Percentiles rank a stretch among this genome's conserved stretches.
Evolutionary conservation across 2,329 filamentous ascomycete genomes (phyloP).

Genomic region (Polychaeton citri): DNA sequence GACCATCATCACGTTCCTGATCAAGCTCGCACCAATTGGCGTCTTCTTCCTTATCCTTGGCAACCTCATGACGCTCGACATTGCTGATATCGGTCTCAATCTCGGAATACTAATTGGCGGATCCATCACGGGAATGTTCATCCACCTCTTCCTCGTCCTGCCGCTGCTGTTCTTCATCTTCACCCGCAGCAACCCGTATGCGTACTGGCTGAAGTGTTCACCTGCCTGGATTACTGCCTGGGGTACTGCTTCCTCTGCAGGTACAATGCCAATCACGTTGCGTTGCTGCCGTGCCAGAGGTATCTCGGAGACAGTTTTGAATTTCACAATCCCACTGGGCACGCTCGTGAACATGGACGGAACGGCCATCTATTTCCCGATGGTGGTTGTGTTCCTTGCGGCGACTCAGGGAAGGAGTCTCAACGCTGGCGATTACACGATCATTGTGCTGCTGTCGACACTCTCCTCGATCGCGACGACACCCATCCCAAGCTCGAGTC

Average conservation of each 20-base stretch:
- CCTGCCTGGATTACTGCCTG: slow-evolving; percentile 43
- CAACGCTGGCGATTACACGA: slow-evolving; percentile 33
- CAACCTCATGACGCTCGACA: slow-evolving; percentile 38
- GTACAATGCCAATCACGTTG: slow-evolving; percentile 39
- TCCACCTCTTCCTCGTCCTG: slow-evolving; percentile 35
- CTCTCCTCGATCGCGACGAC: slow-evolving; percentile 42
- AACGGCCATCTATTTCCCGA: slow-evolving; percentile 44
- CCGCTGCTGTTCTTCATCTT: slow-evolving; percentile 31
- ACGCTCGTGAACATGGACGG: slow-evolving; percentile 40
- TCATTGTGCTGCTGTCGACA: slow-evolving; percentile 36
- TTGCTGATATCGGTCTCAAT: slow-evolving; percentile 35
- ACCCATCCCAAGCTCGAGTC: slow-evolving; percentile 39
- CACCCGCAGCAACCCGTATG: slow-evolving; percentile 34
- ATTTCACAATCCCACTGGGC: slow-evolving; percentile 37
- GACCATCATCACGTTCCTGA: slow-evolving; percentile 34
- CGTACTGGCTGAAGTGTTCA: slow-evolving; percentile 35
- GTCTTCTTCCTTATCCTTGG: slow-evolving; percentile 42
- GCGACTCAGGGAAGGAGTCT: slow-evolving; percentile 36
- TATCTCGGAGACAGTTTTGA: slow-evolving; percentile 30
- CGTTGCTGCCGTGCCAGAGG: slow-evolving; percentile 26
- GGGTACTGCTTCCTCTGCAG: slow-evolving; percentile 41
- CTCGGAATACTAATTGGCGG: slow-evolving; percentile 38
- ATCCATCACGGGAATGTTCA: slow-evolving; percentile 32
- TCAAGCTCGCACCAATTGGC: slow-evolving; percentile 37
- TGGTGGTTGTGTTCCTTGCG: slow-evolving; percentile 40